Evolutionary conservation across 2,329 filamentous ascomycete genomes (phyloP).

Genomic region (Fusarium algeriense): DNA sequence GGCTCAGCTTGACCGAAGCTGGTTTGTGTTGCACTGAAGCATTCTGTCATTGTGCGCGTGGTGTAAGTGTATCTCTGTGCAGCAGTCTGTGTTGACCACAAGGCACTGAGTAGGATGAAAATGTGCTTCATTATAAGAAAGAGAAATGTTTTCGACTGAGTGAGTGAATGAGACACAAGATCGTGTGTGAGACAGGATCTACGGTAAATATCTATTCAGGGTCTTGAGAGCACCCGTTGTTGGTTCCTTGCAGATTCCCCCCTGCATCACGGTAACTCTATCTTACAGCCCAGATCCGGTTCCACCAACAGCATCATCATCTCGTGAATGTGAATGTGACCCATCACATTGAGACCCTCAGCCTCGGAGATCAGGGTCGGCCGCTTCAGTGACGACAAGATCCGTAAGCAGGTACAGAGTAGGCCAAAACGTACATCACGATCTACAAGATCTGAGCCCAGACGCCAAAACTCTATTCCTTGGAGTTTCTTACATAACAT

Average conservation of each 20-base stretch:
- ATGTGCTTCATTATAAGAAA: conserved; percentile 35
- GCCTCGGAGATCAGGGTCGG: conserved; percentile 16
- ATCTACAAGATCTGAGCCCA: conserved; percentile 10
- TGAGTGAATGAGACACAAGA: conserved; percentile 15
- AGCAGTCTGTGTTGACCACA: conserved; percentile 23
- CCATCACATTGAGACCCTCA: conserved; percentile 10
- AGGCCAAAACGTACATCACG: conserved; percentile 5
- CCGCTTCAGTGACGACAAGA: conserved; percentile 8
- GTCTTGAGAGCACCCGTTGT: neutral
- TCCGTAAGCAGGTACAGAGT: conserved; percentile 9
- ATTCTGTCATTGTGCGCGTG: conserved; percentile 43
- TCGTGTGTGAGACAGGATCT: conserved; percentile 39
- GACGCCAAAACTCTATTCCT: conserved; percentile 11
- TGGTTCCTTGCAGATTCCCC: conserved; percentile 30
- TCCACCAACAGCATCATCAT: neutral
- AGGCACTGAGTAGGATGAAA: conserved; percentile 15
- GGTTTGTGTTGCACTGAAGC: conserved; percentile 42
- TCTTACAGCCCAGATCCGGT: conserved; percentile 25
- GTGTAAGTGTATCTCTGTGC: conserved; percentile 46
- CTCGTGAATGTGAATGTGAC: neutral
- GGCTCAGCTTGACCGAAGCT: conserved; percentile 42
- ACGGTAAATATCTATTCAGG: conserved; percentile 35
- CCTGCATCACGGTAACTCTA: conserved; percentile 35
- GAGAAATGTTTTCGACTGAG: neutral
- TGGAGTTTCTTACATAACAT: conserved; percentile 1